Percentiles rank a stretch among this genome's conserved stretches.
These are phyloP conservation scores for Hemisphaericaspora xylanilytica DNA, from an alignment of 1,139 yeast genomes.

Conservation along the genomic window DNA sequence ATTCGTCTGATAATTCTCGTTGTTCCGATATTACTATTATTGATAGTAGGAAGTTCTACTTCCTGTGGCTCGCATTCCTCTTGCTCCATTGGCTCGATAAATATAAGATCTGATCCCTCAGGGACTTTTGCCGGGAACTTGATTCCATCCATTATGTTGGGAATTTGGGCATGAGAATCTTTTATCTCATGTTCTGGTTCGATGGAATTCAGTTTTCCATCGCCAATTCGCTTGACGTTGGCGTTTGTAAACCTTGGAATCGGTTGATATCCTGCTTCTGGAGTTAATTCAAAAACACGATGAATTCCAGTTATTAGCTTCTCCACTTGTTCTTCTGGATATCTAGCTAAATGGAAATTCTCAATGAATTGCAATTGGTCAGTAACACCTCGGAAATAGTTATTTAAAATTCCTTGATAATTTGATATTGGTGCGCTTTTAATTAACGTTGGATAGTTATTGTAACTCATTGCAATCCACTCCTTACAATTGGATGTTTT, in stretches of 20 bases:
- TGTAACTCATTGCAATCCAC: slow-evolving; percentile 87
- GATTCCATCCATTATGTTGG: slow-evolving; percentile 39
- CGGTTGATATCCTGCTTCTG: slow-evolving; percentile 40
- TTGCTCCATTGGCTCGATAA: slow-evolving; percentile 13
- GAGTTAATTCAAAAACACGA: slow-evolving; percentile 31
- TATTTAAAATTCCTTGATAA: slow-evolving; percentile 42
- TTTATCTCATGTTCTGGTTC: not conserved
- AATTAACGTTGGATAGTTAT: slow-evolving; percentile 75
- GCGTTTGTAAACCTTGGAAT: slow-evolving; percentile 26
- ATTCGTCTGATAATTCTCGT: slow-evolving; percentile 26
- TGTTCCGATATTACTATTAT: not conserved
- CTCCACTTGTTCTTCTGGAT: slow-evolving; percentile 22
- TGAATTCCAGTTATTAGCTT: slow-evolving; percentile 54
- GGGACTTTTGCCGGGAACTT: slow-evolving; percentile 25
- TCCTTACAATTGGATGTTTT: slow-evolving; percentile 57
- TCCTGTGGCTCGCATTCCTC: not conserved
- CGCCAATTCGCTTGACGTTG: slow-evolving; percentile 26
- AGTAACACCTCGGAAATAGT: slow-evolving; percentile 12
- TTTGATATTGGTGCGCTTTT: slow-evolving; percentile 72
- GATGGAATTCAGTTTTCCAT: slow-evolving; percentile 15
- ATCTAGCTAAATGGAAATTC: slow-evolving; percentile 20
- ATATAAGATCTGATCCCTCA: slow-evolving; percentile 16
- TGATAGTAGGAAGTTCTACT: not conserved
- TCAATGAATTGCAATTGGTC: slow-evolving; percentile 13
- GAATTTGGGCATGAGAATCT: slow-evolving; percentile 11